Conservation (phyloP, 1,284 basidiomycete species). For the Cryptococcus sp. region DNA sequence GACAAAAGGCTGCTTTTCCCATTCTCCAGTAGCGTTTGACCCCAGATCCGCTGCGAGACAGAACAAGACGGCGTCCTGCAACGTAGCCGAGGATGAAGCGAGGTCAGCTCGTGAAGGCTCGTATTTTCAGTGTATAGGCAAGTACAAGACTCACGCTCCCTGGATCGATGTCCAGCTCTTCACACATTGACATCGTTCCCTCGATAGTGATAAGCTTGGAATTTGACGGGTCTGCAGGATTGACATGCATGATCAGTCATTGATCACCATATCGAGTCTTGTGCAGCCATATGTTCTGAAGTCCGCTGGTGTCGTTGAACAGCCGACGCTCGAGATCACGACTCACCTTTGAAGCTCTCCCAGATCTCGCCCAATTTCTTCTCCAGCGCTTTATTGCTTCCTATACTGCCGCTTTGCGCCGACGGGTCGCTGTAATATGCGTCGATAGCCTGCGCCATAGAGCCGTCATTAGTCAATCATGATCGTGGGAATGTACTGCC, state of each 20-base stretch:
- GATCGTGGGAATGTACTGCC: too few relatives aligned
- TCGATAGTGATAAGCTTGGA: slow-evolving; percentile 53
- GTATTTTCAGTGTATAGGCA: slow-evolving; percentile 39
- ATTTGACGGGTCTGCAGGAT: slow-evolving; percentile 36
- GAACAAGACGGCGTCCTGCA: slow-evolving; percentile 50
- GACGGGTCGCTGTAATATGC: slow-evolving; percentile 42
- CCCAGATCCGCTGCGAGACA: slow-evolving; percentile 53
- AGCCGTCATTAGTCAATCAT: background rate
- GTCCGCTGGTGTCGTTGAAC: background rate
- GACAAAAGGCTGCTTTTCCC: slow-evolving; percentile 72
- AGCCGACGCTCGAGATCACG: background rate
- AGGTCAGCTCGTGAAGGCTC: slow-evolving; percentile 23
- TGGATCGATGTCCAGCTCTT: slow-evolving; percentile 51
- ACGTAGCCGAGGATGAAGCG: background rate
- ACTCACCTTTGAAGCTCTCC: slow-evolving; percentile 52
- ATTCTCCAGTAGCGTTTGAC: slow-evolving; percentile 64
- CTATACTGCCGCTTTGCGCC: slow-evolving; percentile 26
- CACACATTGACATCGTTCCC: slow-evolving; percentile 49
- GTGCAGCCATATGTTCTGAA: background rate
- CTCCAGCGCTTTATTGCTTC: slow-evolving; percentile 33
- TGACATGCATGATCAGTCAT: background rate
- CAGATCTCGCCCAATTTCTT: slow-evolving; percentile 53
- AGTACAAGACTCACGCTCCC: slow-evolving; percentile 33
- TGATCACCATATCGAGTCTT: background rate
- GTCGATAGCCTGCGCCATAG: slow-evolving; percentile 38